Conservation (phyloP, 192 early-diverging fungal species). For the Umbelopsis sp. region DNA sequence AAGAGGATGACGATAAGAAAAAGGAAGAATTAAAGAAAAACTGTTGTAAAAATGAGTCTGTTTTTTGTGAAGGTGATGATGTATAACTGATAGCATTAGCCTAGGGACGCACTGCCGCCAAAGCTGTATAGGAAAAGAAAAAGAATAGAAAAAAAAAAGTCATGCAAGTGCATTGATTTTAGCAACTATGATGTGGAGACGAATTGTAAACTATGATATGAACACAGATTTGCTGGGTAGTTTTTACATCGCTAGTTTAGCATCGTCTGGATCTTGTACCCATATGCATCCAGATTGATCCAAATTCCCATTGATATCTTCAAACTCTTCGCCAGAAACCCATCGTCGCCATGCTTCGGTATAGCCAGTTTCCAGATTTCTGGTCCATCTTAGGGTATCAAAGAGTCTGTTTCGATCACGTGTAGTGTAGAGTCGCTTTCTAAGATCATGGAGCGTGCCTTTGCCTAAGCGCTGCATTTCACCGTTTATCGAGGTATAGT, state of each 20-base stretch:
- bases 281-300: conserved; percentile 43
- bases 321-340: conserved; percentile 63
- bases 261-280: conserved; percentile 45
- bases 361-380: conserved; percentile 77
- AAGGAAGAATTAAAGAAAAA: conserved; percentile 21
- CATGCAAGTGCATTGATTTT: neutral
- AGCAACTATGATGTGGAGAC: neutral
- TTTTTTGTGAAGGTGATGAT: neutral
- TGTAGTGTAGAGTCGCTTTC: conserved; percentile 70
- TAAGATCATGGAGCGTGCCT: conserved; percentile 64
- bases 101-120: conserved; percentile 22
- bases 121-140: conserved; percentile 25
- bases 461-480: conserved; percentile 44
- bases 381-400: conserved; percentile 86
- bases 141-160: conserved; percentile 1
- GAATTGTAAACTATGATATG: too few relatives aligned
- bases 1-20: conserved; percentile 19
- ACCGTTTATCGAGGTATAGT: conserved; percentile 39
- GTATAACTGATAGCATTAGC: neutral
- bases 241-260: neutral
- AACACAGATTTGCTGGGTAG: neutral
- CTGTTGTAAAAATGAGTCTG: conserved; percentile 5
- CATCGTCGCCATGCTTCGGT: conserved; percentile 75
- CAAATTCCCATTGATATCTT: conserved; percentile 30
- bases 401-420: conserved; percentile 83